phyloP scores from a whole-genome alignment of 179 eudicot species.

The Carnegiea gigantea region DNA sequence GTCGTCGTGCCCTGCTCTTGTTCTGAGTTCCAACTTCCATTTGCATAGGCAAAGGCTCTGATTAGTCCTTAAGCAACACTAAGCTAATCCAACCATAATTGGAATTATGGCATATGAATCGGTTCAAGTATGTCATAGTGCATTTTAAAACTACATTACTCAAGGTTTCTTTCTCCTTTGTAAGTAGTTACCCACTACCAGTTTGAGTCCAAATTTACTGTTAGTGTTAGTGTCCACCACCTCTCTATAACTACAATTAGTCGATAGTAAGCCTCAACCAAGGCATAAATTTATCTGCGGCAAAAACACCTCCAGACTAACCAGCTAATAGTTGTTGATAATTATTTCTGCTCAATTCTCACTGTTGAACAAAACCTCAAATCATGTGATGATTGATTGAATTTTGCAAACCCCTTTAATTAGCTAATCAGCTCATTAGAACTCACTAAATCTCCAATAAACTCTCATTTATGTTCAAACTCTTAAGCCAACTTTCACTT shows the following conservation, averaged over 20 bases:
- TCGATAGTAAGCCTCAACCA: neutral
- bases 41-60: neutral
- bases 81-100: neutral
- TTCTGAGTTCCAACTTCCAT: neutral
- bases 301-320: neutral
- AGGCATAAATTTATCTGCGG: neutral
- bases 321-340: neutral
- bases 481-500: neutral
- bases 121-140: neutral
- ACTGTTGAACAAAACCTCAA: neutral
- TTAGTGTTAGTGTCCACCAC: neutral
- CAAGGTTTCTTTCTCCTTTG: neutral
- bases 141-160: neutral
- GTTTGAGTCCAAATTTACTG: neutral
- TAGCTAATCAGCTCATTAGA: neutral
- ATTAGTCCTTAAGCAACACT: neutral
- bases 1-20: neutral
- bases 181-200: neutral
- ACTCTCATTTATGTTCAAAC: neutral
- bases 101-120: neutral
- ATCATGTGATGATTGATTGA: neutral
- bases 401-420: neutral
- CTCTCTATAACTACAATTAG: neutral
- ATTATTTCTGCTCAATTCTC: neutral
- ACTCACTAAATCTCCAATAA: slow-evolving; percentile 2